phyloP scores from a whole-genome alignment of 345 rosid species.

The Acer yangbiense region DNA sequence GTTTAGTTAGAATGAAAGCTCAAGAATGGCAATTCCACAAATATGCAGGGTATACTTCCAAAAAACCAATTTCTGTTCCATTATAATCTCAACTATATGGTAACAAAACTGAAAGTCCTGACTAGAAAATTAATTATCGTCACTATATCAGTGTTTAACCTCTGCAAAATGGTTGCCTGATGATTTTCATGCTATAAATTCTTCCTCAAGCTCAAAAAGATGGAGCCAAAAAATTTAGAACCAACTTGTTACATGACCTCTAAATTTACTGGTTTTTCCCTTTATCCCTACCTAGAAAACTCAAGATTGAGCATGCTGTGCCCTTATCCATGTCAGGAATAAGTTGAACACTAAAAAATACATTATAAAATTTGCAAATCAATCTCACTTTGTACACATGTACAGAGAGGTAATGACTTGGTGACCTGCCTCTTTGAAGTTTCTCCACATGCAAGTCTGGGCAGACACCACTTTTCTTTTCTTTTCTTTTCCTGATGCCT shows the following conservation, averaged over 20 bases:
- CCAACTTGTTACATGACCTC: slow-evolving; percentile 25
- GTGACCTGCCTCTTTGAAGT: slow-evolving; percentile 25
- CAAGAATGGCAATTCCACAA: slow-evolving; percentile 18
- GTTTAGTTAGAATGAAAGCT: slow-evolving; percentile 13
- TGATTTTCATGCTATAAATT: slow-evolving; percentile 26
- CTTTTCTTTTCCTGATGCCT: slow-evolving; percentile 10
- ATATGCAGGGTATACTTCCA: slow-evolving; percentile 10
- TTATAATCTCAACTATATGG: slow-evolving; percentile 18
- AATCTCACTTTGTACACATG: slow-evolving; percentile 55
- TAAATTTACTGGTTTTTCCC: slow-evolving; percentile 17
- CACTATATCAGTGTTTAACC: slow-evolving; percentile 31
- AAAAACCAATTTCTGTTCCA: slow-evolving; percentile 32
- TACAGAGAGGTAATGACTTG: slow-evolving; percentile 28
- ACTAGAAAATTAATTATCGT: slow-evolving; percentile 23
- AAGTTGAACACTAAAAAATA: slow-evolving; percentile 24
- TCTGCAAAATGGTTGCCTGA: slow-evolving; percentile 44
- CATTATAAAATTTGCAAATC: slow-evolving; percentile 36
- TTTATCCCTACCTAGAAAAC: slow-evolving; percentile 22
- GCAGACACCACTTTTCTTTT: slow-evolving; percentile 5
- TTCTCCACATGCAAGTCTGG: slow-evolving; percentile 21
- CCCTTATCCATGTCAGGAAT: slow-evolving; percentile 24
- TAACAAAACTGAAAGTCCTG: slow-evolving; percentile 16
- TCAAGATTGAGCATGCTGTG: slow-evolving; percentile 26
- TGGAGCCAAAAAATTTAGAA: slow-evolving; percentile 26
- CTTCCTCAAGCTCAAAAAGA: slow-evolving; percentile 27